Percentiles rank a stretch among this genome's conserved stretches.
These are phyloP conservation scores for Endocalyx cinctus DNA, from an alignment of 2,329 filamentous ascomycete species.

Conservation along the genomic window DNA sequence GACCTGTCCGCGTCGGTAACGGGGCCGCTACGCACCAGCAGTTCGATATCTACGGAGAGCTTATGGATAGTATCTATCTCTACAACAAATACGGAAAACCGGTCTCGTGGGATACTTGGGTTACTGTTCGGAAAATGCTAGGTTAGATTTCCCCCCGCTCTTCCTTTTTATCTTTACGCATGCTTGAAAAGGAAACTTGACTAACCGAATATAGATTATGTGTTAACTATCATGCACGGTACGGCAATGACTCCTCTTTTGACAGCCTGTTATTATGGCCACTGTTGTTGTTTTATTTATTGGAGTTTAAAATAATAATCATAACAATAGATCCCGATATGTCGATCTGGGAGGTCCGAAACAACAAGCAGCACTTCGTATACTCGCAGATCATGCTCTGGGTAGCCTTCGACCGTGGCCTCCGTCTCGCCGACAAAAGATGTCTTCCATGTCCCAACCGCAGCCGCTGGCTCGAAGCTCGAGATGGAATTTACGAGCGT, in stretches of 20 bases:
- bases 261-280: too few relatives aligned
- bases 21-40: constrained; percentile 72
- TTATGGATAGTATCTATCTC: constrained; percentile 73
- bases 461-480: constrained; percentile 58
- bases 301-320: constrained; percentile 8
- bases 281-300: constrained; percentile 7
- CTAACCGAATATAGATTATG: constrained; percentile 50
- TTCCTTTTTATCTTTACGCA: too few relatives aligned
- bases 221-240: constrained; percentile 61
- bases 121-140: constrained; percentile 62
- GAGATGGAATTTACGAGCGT: constrained; percentile 68
- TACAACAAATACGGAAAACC: constrained; percentile 79
- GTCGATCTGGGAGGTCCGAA: constrained; percentile 80
- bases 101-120: constrained; percentile 72
- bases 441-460: constrained; percentile 71
- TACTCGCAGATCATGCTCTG: constrained; percentile 83
- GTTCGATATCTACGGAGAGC: constrained; percentile 74
- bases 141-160: constrained; percentile 22
- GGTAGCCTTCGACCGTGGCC: constrained; percentile 73
- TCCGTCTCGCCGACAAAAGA: constrained; percentile 70
- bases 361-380: constrained; percentile 70
- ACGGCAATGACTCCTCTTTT: too few relatives aligned
- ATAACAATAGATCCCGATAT: constrained; percentile 57
- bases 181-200: background rate
- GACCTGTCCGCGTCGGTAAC: constrained; percentile 72